Evolutionary conservation across 768 basidiomycete species (phyloP).

Genomic region (Rhodosporidiobolus sp.): DNA sequence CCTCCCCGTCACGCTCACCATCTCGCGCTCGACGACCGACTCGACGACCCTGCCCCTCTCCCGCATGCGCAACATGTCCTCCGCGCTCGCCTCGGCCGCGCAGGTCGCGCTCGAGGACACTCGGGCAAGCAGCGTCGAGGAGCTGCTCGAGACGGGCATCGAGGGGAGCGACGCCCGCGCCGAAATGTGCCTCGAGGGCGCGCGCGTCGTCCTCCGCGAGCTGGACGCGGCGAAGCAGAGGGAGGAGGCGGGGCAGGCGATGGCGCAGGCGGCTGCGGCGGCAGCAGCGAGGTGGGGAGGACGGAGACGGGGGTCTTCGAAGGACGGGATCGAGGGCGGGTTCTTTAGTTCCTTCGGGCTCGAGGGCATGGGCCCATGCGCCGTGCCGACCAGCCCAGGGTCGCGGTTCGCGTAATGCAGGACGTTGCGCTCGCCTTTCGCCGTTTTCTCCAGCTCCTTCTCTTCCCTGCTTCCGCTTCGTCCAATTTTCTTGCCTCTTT

Average conservation of each 20-base stretch:
- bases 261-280: slow-evolving; percentile 9
- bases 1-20: slow-evolving; percentile 15
- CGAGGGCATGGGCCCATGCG: not conserved
- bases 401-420: no score
- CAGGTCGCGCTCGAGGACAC: slow-evolving; percentile 24
- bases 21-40: slow-evolving; percentile 7
- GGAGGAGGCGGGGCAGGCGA: slow-evolving; percentile 5
- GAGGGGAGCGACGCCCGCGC: slow-evolving; percentile 28
- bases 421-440: no score
- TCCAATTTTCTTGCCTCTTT: no score
- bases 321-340: no score
- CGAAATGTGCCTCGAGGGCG: slow-evolving; percentile 20
- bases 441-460: no score
- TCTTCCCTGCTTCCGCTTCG: no score
- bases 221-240: slow-evolving; percentile 14
- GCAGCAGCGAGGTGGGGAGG: not conserved
- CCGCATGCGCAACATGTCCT: slow-evolving; percentile 6
- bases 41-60: slow-evolving; percentile 5
- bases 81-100: slow-evolving; percentile 22
- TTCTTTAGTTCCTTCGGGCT: no score
- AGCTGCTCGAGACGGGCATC: slow-evolving; percentile 16
- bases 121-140: slow-evolving; percentile 20
- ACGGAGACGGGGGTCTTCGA: not conserved
- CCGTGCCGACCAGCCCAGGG: not conserved
- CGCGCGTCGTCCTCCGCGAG: slow-evolving; percentile 18